Percentiles rank a stretch among this genome's conserved stretches.
These are phyloP conservation scores for Malassezia obtusa DNA, from an alignment of 1,284 basidiomycete species.

Conservation along the genomic window DNA sequence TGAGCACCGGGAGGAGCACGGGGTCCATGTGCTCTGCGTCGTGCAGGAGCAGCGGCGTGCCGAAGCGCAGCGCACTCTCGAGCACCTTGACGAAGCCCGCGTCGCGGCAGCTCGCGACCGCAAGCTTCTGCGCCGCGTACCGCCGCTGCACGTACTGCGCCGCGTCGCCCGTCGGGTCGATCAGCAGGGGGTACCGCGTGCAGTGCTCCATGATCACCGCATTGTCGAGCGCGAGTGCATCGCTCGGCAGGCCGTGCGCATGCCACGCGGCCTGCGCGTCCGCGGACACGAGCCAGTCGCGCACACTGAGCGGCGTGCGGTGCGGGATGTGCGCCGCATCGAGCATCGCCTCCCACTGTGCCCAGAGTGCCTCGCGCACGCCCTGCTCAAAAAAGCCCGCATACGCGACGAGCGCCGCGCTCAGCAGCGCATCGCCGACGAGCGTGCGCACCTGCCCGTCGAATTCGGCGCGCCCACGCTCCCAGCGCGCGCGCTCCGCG, in stretches of 20 bases:
- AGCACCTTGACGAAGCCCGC: slow-evolving; percentile 97
- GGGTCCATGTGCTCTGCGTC: slow-evolving; percentile 97
- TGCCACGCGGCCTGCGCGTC: slow-evolving; percentile 95
- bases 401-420: slow-evolving; percentile 92
- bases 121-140: slow-evolving; percentile 91
- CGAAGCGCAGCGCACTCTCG: slow-evolving; percentile 96
- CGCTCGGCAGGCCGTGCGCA: slow-evolving; percentile 82
- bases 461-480: slow-evolving; percentile 86
- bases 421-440: slow-evolving; percentile 89
- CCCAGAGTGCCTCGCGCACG: slow-evolving; percentile 94
- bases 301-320: slow-evolving; percentile 81
- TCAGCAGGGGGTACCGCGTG: slow-evolving; percentile 93
- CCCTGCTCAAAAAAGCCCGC: slow-evolving; percentile 98
- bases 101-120: slow-evolving; percentile 95
- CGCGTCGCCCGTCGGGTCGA: slow-evolving; percentile 98
- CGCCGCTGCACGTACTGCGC: slow-evolving; percentile 87
- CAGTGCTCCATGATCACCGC: slow-evolving; percentile 93
- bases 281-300: slow-evolving; percentile 92
- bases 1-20: slow-evolving; percentile 92
- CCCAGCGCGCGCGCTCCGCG: slow-evolving; percentile 90
- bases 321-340: slow-evolving; percentile 80
- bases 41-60: slow-evolving; percentile 91
- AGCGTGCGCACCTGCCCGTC: slow-evolving; percentile 98
- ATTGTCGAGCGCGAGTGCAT: slow-evolving; percentile 93
- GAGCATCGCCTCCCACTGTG: slow-evolving; percentile 83